Evolutionary conservation across 1,284 basidiomycete genomes (phyloP).

Genomic region (Fistulina hepatica): DNA sequence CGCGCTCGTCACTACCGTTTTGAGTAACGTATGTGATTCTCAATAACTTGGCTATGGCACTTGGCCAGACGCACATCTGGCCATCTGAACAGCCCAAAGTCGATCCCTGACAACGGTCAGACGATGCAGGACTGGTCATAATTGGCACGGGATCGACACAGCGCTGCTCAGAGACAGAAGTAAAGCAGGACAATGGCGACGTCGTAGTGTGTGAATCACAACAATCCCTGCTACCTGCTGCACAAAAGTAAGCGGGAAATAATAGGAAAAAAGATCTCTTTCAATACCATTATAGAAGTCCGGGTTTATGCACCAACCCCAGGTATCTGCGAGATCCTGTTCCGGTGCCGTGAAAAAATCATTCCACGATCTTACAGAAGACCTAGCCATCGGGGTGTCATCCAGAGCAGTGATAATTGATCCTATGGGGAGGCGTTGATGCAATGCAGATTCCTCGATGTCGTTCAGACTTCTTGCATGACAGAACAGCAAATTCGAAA

Average conservation of each 20-base stretch:
- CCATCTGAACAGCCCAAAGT: constrained; percentile 27
- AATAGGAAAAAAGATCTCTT: not conserved
- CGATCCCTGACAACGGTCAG: constrained; percentile 20
- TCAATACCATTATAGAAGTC: constrained; percentile 4
- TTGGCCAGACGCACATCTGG: constrained; percentile 37
- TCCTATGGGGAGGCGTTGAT: constrained; percentile 37
- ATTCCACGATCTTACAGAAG: constrained; percentile 34
- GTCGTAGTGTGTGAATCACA: constrained; percentile 11
- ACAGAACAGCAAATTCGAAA: constrained; percentile 1
- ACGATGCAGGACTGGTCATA: constrained; percentile 24
- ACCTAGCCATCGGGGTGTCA: constrained; percentile 36
- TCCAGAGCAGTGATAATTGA: constrained; percentile 47
- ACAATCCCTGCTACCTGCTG: constrained; percentile 17
- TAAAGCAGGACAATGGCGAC: constrained; percentile 35
- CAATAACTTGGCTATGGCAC: constrained; percentile 34
- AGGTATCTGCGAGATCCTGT: constrained; percentile 8
- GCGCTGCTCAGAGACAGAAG: constrained; percentile 23
- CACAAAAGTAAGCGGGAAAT: not conserved
- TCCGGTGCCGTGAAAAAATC: constrained; percentile 27
- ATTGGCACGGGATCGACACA: constrained; percentile 47
- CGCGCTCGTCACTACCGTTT: constrained; percentile 5
- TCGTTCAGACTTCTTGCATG: constrained; percentile 10
- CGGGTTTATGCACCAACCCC: constrained; percentile 51
- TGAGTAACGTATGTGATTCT: constrained; percentile 32
- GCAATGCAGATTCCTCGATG: constrained; percentile 44